Evolutionary conservation across 805 yeast species (phyloP), one percentile per base, ranked within the genome.

Genomic region (Kurtzmaniella fragi): DNA sequence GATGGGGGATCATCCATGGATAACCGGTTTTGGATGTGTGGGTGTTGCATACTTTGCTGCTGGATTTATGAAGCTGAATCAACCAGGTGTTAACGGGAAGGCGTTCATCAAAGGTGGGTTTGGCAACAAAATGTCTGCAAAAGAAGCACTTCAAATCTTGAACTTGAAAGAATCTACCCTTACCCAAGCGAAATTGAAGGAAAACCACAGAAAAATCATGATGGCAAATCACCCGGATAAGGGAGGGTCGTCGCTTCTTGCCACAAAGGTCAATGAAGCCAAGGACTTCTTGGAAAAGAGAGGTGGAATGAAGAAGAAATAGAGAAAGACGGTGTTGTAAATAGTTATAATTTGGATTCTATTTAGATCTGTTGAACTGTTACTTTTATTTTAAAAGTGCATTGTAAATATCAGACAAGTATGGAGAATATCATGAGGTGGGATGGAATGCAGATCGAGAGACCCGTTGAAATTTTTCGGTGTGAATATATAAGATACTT

Each of bases 241-340:
- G 57, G 96, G 96, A 27, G 97, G 97, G 2, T 83, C 95, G 9
- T 85, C 95, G 20, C 88, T 76, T 53, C 59, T 90, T 60, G 96
- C 97, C 34, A 81, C 90, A 42, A 90, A 90, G 68, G 83, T 90
- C 44, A 90, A 90, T 59, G 96, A 90, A 64, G 96, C 97, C 20
- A 89, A 84, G 58, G 90, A 80, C 52, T 76, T 84, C 51, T 66
- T 86, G 57, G 93, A 86, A 49, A 78, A 80, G 60, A 75, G 88
- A 55, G 81, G 80, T 29, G 73, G 75, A 13, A 46, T 69, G 63
- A 67, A 67, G 53, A 55, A 57, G 42, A 65, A 66, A 52, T 64
- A 17, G 26, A 31, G 25, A 20, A 20, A 5, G 7, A 20, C 25
- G 8, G 5, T 20, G 25, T 20, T 20, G 25, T 20, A 20, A 20